These are phyloP conservation scores for Hansenula sp. DNA, from an alignment of 1,139 yeast genomes.

Conservation along the genomic window DNA sequence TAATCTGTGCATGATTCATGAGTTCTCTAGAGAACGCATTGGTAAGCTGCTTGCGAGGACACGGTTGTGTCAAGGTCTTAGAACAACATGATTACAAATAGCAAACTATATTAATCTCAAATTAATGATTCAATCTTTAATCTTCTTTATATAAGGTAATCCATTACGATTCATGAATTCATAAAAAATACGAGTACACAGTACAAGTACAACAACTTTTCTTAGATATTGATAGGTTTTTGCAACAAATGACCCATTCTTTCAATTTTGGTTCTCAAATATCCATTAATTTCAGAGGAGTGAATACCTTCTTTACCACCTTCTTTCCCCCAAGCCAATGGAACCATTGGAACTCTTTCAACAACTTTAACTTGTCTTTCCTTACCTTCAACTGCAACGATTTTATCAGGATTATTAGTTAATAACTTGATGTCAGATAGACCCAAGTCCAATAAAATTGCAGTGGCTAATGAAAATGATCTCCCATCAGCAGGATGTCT, in stretches of 20 bases:
- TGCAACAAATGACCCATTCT: conserved; percentile 93
- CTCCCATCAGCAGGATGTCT: conserved; percentile 98
- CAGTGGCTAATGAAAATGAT: conserved; percentile 89
- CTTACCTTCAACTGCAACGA: conserved; percentile 88
- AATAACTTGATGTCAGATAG: conserved; percentile 67
- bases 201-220: neutral
- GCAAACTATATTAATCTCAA: too few relatives aligned
- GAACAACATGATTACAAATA: too few relatives aligned
- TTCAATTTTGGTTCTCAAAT: conserved; percentile 88
- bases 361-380: conserved; percentile 65
- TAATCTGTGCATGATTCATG: too few relatives aligned
- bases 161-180: neutral
- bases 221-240: conserved; percentile 40
- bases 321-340: conserved; percentile 78
- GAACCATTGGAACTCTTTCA: conserved; percentile 95
- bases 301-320: conserved; percentile 57
- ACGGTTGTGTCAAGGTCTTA: too few relatives aligned
- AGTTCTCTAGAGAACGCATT: too few relatives aligned
- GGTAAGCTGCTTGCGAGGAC: too few relatives aligned
- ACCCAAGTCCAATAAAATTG: conserved; percentile 83
- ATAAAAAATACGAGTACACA: neutral
- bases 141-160: too few relatives aligned
- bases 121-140: too few relatives aligned
- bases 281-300: conserved; percentile 86
- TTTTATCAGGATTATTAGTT: conserved; percentile 96